These are phyloP conservation scores for Epichloe uncinata DNA, from an alignment of 2,329 filamentous ascomycete genomes.

Conservation along the genomic window DNA sequence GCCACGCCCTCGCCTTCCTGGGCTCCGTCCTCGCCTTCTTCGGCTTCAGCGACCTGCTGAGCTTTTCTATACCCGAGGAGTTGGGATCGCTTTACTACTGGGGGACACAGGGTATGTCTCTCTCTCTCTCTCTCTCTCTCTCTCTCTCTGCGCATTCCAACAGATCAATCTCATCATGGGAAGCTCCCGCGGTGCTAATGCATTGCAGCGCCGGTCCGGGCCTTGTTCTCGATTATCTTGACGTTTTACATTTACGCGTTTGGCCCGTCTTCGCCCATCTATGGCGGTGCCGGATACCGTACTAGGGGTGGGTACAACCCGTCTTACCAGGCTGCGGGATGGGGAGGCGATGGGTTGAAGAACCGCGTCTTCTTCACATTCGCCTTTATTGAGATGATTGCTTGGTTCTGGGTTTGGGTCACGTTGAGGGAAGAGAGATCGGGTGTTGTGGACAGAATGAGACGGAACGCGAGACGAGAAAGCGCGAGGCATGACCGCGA, in stretches of 20 bases:
- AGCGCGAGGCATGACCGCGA: conserved; percentile 6
- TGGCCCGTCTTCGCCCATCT: conserved; percentile 36
- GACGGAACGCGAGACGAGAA: conserved; percentile 9
- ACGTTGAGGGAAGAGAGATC: conserved; percentile 53
- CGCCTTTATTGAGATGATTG: conserved; percentile 68
- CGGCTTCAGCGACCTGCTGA: conserved; percentile 50
- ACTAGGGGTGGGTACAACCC: conserved; percentile 15
- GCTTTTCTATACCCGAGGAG: conserved; percentile 56
- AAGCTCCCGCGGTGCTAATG: too few species aligned
- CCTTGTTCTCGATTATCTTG: conserved; percentile 46
- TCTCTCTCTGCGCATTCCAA: conserved; percentile 20
- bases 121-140: conserved; percentile 41
- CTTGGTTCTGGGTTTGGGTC: conserved; percentile 78
- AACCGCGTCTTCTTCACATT: conserved; percentile 79
- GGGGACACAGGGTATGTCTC: conserved; percentile 46
- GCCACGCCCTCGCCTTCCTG: conserved; percentile 61
- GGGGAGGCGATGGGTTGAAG: conserved; percentile 56
- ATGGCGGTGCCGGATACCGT: conserved; percentile 15
- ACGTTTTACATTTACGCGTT: conserved; percentile 54
- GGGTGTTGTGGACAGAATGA: conserved; percentile 26
- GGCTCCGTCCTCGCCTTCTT: conserved; percentile 50
- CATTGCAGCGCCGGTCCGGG: conserved; percentile 45
- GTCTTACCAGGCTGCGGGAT: conserved; percentile 24
- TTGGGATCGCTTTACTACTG: conserved; percentile 49
- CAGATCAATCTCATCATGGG: too few species aligned